Conservation (phyloP, 805 yeast genomes). For the Suhomyces sp. region DNA sequence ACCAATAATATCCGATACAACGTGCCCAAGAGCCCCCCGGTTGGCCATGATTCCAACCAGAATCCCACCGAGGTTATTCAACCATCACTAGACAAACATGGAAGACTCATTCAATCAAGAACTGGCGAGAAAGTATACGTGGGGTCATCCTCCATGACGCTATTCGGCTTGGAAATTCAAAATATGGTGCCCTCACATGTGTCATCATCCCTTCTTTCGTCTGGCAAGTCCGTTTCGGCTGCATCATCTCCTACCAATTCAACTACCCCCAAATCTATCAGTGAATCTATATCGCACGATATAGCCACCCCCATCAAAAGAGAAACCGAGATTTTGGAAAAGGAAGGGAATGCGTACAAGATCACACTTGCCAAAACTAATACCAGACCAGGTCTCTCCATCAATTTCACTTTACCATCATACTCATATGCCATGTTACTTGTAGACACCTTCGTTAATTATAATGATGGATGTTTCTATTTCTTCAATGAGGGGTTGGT, state of each 20-base stretch:
- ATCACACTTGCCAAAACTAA: slow-evolving; percentile 68
- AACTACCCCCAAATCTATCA: slow-evolving; percentile 10
- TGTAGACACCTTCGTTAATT: slow-evolving; percentile 73
- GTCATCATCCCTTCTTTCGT: slow-evolving; percentile 13
- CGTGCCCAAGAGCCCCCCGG: slow-evolving; percentile 7
- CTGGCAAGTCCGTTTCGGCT: slow-evolving; percentile 6
- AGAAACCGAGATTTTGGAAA: slow-evolving; percentile 61
- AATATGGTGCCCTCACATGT: slow-evolving; percentile 49
- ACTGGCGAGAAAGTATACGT: slow-evolving; percentile 76
- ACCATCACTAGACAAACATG: slow-evolving; percentile 69
- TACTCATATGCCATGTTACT: slow-evolving; percentile 72
- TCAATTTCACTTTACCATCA: slow-evolving; percentile 71
- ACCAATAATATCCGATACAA: slow-evolving; percentile 15
- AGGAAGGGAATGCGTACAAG: slow-evolving; percentile 75
- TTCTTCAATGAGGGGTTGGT: slow-evolving; percentile 81
- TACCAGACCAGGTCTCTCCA: slow-evolving; percentile 65
- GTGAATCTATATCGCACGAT: slow-evolving; percentile 1
- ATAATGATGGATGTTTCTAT: slow-evolving; percentile 82
- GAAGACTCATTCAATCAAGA: slow-evolving; percentile 68
- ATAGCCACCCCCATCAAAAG: slow-evolving; percentile 18
- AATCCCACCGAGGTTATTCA: slow-evolving; percentile 53
- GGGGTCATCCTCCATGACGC: slow-evolving; percentile 81
- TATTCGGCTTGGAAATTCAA: slow-evolving; percentile 76
- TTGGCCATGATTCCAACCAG: slow-evolving; percentile 1
- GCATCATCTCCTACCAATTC: slow-evolving; percentile 11